phyloP scores from a whole-genome alignment of 208 protist genomes.

The Leishmania braziliensis region DNA sequence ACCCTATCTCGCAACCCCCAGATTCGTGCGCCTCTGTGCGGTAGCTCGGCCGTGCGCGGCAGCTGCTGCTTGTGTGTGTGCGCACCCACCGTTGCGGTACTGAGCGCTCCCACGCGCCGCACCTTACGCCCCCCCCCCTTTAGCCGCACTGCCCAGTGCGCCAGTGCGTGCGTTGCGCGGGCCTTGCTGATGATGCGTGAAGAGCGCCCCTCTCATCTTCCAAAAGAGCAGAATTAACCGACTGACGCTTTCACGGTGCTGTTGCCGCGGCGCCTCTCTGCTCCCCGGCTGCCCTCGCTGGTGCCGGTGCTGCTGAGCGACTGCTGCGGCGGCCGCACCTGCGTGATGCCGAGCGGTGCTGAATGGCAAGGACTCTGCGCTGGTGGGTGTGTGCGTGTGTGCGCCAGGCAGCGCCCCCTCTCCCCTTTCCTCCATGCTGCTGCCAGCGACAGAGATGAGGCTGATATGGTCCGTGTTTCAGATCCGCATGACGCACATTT shows the following conservation, averaged over 20 bases:
- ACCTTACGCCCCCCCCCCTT: not conserved
- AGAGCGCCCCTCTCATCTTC: constrained; percentile 43
- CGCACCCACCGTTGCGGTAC: not conserved
- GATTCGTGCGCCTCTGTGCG: constrained; percentile 11
- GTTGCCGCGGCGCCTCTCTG: not conserved
- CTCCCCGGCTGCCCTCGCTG: constrained; percentile 6
- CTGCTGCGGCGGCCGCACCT: not conserved
- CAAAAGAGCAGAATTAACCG: constrained; percentile 56
- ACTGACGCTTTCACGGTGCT: constrained; percentile 21
- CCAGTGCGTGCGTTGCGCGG: not conserved
- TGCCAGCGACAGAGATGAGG: constrained; percentile 48
- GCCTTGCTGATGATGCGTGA: constrained; percentile 47
- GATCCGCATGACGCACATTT: constrained; percentile 60
- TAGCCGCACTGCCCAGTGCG: not conserved
- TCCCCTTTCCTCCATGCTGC: not conserved
- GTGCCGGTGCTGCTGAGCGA: constrained; percentile 3
- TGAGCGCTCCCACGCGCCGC: not conserved
- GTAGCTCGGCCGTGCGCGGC: not conserved
- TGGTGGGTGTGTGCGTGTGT: constrained; percentile 2
- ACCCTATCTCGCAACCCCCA: constrained; percentile 56
- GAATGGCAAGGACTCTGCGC: constrained; percentile 7
- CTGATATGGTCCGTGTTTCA: constrained; percentile 88
- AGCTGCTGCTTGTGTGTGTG: not conserved
- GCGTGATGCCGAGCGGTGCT: constrained; percentile 39
- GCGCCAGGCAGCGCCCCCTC: not conserved